Evolutionary conservation across 345 rosid genomes (phyloP), one percentile per base, ranked within the genome.

Genomic region (Bruguiera parviflora): DNA sequence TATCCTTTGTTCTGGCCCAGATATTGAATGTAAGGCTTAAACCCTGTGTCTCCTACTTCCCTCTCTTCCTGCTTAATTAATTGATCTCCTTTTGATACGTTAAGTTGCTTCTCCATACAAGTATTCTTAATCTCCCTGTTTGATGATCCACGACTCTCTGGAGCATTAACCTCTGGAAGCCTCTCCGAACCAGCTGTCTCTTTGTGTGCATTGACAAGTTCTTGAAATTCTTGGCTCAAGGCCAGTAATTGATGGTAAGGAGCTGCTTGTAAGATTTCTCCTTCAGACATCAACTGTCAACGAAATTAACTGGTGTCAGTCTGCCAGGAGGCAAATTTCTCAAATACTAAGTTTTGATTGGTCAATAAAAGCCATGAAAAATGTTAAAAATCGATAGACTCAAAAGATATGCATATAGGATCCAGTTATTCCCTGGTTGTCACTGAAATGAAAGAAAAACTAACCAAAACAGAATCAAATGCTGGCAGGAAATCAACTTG

Each of bases 401-500:
- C 49, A 43, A 43, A 24, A 56, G 59, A 56, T 10, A 20, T 56
- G 29, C 2, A 10, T 24, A 56, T 10, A 10, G 59, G 59, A n/a
- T 24, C 29, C 13, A 56, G 5, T 24, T 56, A 22, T 56, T 56
- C 59, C 22, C 58, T 39, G 11, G 18, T 11, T 11, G 15, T 13
- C 49, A 55, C 46, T 21, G 13, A n/a, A 33, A 20, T 61, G 10
- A 47, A 67, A 28, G 58, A 49, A 66, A 75, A 33, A 71, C 82
- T 79, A 74, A 94, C 98, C 98, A 94, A 72, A 67, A 94, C 90
- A 52, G 85, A 78, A 75, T 89, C 87, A 74, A 94, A 94, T 35
- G 91, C 81, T n/a, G 98, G 98, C 57, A 94, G 80, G 84, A 94
- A 94, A 72, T 91, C 98, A 39, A 94, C 98, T 91, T 94, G 98